Conservation (phyloP, 78 protist genomes). For the Dictyostelium firmibasis region DNA sequence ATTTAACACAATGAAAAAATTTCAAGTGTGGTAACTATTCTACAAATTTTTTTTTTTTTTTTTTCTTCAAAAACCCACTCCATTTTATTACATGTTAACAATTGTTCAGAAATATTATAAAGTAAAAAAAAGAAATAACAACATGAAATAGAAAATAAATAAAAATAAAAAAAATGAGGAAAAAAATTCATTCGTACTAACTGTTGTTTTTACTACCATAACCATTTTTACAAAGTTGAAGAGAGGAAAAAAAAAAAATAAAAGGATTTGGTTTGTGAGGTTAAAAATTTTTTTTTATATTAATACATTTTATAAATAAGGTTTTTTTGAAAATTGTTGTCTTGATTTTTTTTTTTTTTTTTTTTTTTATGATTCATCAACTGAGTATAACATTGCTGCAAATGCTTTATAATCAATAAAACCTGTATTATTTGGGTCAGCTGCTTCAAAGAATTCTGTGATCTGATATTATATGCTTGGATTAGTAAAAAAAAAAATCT, state of each 20-base stretch:
- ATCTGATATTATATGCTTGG: background rate
- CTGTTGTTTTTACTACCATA: too few species aligned
- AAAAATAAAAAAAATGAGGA: background rate
- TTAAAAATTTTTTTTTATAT: background rate
- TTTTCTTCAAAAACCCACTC: too few species aligned
- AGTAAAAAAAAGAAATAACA: too few species aligned
- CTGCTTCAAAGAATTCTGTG: slow-evolving; percentile 61
- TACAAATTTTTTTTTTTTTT: background rate
- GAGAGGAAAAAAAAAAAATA: too few species aligned
- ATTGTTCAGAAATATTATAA: too few species aligned
- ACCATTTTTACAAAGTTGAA: too few species aligned
- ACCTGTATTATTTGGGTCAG: slow-evolving; percentile 72
- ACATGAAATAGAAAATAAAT: too few species aligned
- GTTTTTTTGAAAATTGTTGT: background rate
- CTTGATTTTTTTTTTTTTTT: background rate
- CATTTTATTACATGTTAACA: too few species aligned
- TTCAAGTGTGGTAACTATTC: background rate
- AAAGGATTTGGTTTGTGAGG: background rate
- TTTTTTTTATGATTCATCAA: slow-evolving; percentile 59
- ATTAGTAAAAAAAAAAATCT: background rate
- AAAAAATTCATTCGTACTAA: background rate
- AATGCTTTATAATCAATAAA: slow-evolving; percentile 73
- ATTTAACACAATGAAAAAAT: background rate
- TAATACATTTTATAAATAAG: background rate
- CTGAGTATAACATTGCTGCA: slow-evolving; percentile 59